Evolutionary conservation across 257 asterid genomes (phyloP).

Genomic region (Gynochthodes officinalis): DNA sequence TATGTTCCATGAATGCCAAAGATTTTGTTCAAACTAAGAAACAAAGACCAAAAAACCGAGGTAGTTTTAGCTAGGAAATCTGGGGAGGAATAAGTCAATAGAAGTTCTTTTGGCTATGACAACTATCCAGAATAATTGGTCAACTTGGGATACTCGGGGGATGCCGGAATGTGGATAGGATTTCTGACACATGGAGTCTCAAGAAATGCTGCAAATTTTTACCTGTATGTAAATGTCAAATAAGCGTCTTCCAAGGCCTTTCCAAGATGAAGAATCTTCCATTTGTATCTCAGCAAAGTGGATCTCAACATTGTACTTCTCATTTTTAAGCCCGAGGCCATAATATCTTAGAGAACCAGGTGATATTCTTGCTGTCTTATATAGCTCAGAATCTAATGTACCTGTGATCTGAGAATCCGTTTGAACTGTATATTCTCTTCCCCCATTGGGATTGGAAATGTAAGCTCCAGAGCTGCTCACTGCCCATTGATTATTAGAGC

Average conservation of each 20-base stretch:
- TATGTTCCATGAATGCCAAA: too few species aligned
- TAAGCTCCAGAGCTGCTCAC: constrained; percentile 53
- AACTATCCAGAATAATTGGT: too few species aligned
- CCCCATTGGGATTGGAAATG: constrained; percentile 51
- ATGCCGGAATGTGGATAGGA: too few species aligned
- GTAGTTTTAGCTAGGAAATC: neutral
- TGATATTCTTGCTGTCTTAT: constrained; percentile 50
- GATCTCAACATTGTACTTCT: constrained; percentile 43
- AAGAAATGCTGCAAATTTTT: neutral
- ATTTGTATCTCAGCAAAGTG: constrained; percentile 69
- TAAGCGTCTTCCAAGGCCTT: constrained; percentile 52
- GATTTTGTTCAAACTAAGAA: too few species aligned
- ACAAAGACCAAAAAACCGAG: too few species aligned
- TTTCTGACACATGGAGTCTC: neutral
- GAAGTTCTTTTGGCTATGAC: too few species aligned
- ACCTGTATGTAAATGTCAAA: constrained; percentile 64
- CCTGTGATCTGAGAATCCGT: constrained; percentile 52
- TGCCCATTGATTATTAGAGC: constrained; percentile 42
- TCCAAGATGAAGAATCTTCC: constrained; percentile 51
- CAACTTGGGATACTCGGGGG: too few species aligned
- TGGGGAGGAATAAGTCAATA: neutral
- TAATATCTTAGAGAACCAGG: constrained; percentile 56
- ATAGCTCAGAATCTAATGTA: constrained; percentile 54
- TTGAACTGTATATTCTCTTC: constrained; percentile 24
- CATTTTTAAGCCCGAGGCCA: constrained; percentile 53